A percentile compares a stretch with the other conserved stretches of the same genome.
These are phyloP conservation scores for Gossypium lobatum DNA, from an alignment of 441 rosid genomes.

Conservation along the genomic window DNA sequence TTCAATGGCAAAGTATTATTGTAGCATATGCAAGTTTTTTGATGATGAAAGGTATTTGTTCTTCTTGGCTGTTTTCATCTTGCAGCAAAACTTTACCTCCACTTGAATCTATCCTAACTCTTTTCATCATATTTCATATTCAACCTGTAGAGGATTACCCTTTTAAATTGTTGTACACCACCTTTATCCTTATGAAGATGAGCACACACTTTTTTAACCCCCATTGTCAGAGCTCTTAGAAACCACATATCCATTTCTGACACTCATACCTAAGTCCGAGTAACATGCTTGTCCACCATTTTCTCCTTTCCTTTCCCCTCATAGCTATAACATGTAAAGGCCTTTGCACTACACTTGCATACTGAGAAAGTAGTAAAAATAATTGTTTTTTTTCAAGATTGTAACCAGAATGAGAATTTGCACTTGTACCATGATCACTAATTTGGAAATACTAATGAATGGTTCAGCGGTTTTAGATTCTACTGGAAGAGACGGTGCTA, in stretches of 20 bases:
- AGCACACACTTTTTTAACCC: background rate
- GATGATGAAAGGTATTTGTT: conserved; percentile 44
- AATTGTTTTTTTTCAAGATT: background rate
- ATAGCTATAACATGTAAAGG: background rate
- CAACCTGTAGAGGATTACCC: background rate
- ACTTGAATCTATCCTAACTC: background rate
- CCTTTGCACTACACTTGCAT: background rate
- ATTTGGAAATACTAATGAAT: background rate
- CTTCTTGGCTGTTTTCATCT: background rate
- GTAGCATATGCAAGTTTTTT: conserved; percentile 43
- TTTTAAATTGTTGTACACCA: background rate
- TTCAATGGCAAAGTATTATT: conserved; percentile 40
- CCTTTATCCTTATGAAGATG: background rate
- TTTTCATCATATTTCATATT: background rate
- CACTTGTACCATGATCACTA: background rate
- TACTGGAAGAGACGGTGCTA: background rate
- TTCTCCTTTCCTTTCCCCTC: background rate
- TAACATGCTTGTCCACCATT: background rate
- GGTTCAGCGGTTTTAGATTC: background rate
- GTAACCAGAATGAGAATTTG: background rate
- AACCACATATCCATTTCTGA: too few species aligned
- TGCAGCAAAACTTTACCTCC: background rate
- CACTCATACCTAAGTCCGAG: too few species aligned
- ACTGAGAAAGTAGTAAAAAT: background rate
- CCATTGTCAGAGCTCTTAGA: background rate